phyloP scores from a whole-genome alignment of 208 protist species.

The Leishmania lainsoni region DNA sequence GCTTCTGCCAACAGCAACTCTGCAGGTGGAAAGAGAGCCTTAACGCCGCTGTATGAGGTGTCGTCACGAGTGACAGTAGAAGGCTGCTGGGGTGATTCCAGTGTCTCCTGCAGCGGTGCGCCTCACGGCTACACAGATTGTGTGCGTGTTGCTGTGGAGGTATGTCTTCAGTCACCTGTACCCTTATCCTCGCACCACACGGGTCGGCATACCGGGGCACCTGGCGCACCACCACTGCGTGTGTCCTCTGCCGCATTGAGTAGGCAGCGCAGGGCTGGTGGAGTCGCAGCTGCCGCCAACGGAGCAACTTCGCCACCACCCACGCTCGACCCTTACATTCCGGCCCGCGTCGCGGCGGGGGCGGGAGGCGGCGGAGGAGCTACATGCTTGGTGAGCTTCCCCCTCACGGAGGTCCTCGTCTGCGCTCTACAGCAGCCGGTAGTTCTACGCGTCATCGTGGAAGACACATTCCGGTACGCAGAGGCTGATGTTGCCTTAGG shows the following conservation, averaged over 20 bases:
- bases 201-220: slow-evolving; percentile 1
- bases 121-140: not conserved
- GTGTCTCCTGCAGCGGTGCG: not conserved
- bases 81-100: slow-evolving; percentile 21
- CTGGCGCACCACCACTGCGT: not conserved
- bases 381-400: slow-evolving; percentile 16
- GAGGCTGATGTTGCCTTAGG: slow-evolving; percentile 10
- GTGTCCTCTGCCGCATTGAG: not conserved
- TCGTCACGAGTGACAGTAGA: slow-evolving; percentile 29
- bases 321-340: slow-evolving; percentile 17
- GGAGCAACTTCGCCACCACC: not conserved
- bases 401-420: slow-evolving; percentile 14
- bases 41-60: slow-evolving; percentile 24
- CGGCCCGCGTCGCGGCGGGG: slow-evolving; percentile 11
- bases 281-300: not conserved
- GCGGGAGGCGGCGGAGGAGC: slow-evolving; percentile 5
- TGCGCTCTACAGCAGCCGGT: slow-evolving; percentile 25
- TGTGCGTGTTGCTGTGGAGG: slow-evolving; percentile 7
- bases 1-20: not conserved
- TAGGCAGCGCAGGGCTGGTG: slow-evolving; percentile 13
- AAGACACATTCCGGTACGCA: slow-evolving; percentile 23
- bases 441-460: slow-evolving; percentile 18
- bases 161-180: slow-evolving; percentile 3
- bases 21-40: slow-evolving; percentile 12
- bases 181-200: not conserved